Percentiles rank a stretch among this genome's conserved stretches.
phyloP scores from a whole-genome alignment of 176 grass and related monocot species.

The Sorghum bicolor region Sorghum_bicolor_NCBIv3 NC_012878.2:5037501-5038000 shows the following conservation, averaged over 20 bases:
- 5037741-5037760: conserved; percentile 91
- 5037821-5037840: conserved; percentile 89
- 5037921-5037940: conserved; percentile 64
- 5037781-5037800: conserved; percentile 58
- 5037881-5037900: conserved; percentile 88
- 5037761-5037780: conserved; percentile 89
- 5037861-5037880: conserved; percentile 81
- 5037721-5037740: conserved; percentile 95
- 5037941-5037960: neutral
- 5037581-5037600: conserved; percentile 59
- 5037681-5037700: conserved; percentile 91
- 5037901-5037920: conserved; percentile 90
- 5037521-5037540: neutral
- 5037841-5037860: conserved; percentile 87
- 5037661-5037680: conserved; percentile 88
- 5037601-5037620: conserved; percentile 63
- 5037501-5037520: conserved; percentile 19
- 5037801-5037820: conserved; percentile 69
- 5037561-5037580: conserved; percentile 80
- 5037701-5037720: conserved; percentile 93
- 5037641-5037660: conserved; percentile 61
- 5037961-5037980: neutral
- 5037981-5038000: neutral
- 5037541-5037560: neutral
- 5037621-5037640: conserved; percentile 55